Percentiles rank a stretch among this genome's conserved stretches.
Evolutionary conservation across 164 flowering plant species (phyloP).

Genomic region (Cinnamomum chago): DNA sequence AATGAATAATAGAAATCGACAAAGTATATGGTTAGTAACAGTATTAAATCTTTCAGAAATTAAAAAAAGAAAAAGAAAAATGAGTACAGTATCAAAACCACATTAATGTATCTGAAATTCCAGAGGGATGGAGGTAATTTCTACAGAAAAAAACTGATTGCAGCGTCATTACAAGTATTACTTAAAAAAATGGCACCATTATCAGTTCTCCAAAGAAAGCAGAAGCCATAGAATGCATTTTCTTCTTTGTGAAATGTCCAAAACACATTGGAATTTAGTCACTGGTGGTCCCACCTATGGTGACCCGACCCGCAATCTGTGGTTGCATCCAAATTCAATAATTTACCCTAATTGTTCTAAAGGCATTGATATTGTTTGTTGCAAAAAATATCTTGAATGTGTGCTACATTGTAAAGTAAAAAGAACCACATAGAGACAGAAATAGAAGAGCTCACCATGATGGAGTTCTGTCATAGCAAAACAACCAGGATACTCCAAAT

Average conservation of each 20-base stretch:
- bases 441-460: slow-evolving; percentile 51
- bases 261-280: no score
- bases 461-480: slow-evolving; percentile 99
- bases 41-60: no score
- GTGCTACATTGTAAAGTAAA: no score
- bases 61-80: no score
- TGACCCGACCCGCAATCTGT: neutral
- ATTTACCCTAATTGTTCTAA: neutral
- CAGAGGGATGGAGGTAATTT: neutral
- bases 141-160: neutral
- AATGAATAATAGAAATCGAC: slow-evolving; percentile 9
- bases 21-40: neutral
- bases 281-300: neutral
- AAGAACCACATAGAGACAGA: neutral
- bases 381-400: neutral
- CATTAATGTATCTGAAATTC: neutral
- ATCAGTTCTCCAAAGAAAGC: neutral
- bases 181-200: neutral
- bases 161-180: no score
- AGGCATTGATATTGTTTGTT: neutral
- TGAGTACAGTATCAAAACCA: neutral
- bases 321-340: neutral
- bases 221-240: neutral
- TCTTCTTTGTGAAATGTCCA: neutral
- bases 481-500: slow-evolving; percentile 82